phyloP scores from a whole-genome alignment of 2,329 filamentous ascomycete genomes.

The Zymoseptoria crescenta region DNA sequence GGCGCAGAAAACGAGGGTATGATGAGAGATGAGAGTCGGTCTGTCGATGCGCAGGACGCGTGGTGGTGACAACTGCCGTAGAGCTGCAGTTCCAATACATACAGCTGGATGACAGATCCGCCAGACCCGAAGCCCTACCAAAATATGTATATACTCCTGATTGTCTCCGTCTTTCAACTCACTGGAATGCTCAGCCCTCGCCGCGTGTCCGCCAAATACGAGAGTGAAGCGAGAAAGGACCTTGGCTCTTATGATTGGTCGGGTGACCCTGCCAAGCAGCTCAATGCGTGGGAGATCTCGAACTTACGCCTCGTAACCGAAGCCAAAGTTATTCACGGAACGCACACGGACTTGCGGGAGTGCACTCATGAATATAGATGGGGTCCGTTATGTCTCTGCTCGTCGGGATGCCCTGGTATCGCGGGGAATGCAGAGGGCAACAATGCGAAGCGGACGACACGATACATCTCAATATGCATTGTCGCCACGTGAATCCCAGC shows the following conservation, averaged over 20 bases:
- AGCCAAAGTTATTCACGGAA: neutral
- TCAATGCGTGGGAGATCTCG: neutral
- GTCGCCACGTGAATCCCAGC: neutral
- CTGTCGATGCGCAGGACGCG: neutral
- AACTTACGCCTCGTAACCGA: neutral
- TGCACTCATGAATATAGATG: neutral
- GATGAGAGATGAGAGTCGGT: no score
- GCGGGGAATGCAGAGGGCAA: neutral
- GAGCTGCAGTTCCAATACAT: neutral
- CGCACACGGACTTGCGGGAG: neutral
- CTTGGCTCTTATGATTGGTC: neutral
- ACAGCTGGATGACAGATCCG: neutral
- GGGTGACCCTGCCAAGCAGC: neutral
- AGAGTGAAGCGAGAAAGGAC: neutral
- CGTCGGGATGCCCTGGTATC: neutral
- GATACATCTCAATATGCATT: no score
- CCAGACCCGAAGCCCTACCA: neutral
- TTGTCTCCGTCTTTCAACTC: neutral
- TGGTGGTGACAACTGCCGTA: neutral
- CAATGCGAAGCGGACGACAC: no score
- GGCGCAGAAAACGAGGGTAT: no score
- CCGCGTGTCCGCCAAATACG: neutral
- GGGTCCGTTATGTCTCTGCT: neutral
- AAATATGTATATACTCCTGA: neutral
- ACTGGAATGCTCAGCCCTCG: neutral